These are phyloP conservation scores for Penicillium oxalicum DNA, from an alignment of 2,329 filamentous ascomycete species.

Conservation along the genomic window DNA sequence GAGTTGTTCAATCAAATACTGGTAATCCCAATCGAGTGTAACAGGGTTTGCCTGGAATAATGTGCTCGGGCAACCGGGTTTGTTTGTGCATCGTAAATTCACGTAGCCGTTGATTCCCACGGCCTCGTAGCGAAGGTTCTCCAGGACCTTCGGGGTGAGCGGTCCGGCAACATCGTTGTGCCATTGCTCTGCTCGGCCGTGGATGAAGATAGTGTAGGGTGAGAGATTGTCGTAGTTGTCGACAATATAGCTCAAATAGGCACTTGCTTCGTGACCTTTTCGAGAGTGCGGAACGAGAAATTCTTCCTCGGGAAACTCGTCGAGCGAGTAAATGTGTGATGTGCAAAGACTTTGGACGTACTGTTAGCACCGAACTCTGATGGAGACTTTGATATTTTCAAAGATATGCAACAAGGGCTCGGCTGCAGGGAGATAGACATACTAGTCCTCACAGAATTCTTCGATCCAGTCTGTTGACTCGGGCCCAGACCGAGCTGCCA, in stretches of 20 bases:
- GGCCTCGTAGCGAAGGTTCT: slow-evolving; percentile 12
- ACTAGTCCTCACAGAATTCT: not conserved
- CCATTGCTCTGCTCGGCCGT: slow-evolving; percentile 53
- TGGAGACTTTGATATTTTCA: not conserved
- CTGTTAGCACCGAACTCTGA: not conserved
- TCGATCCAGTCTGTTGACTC: not conserved
- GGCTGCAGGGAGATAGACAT: not conserved
- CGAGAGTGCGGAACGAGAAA: slow-evolving; percentile 19
- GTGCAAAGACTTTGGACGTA: not conserved
- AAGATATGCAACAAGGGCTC: too few species aligned
- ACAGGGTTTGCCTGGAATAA: slow-evolving; percentile 21
- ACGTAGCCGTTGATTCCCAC: slow-evolving; percentile 36
- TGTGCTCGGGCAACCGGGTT: slow-evolving; percentile 36
- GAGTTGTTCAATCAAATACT: not conserved
- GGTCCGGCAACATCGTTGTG: slow-evolving; percentile 48
- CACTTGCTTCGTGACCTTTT: slow-evolving; percentile 57
- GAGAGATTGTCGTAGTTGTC: slow-evolving; percentile 56
- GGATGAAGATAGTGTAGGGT: slow-evolving; percentile 56
- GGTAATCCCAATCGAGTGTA: not conserved
- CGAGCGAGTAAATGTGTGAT: not conserved
- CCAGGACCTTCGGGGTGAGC: slow-evolving; percentile 24
- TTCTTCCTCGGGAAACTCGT: not conserved
- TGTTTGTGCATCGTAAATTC: slow-evolving; percentile 34
- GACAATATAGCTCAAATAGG: slow-evolving; percentile 57
- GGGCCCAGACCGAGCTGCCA: not conserved